Conservation (phyloP, 78 protist species). For the Anaeramoeba flamelloides region DNA sequence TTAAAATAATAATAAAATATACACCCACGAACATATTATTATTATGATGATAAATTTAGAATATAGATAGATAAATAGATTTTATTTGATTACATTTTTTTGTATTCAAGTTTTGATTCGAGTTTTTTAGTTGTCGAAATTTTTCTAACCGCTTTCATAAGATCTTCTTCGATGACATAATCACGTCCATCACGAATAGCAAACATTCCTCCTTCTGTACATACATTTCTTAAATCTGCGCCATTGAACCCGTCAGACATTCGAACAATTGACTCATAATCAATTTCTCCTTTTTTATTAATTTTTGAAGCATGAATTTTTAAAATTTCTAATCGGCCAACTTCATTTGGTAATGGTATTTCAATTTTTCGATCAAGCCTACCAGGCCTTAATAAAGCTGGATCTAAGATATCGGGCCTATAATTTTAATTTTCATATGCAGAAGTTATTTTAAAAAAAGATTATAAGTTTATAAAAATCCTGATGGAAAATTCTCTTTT, state of each 20-base stretch:
- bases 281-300: neutral
- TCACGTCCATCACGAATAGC: constrained; percentile 79
- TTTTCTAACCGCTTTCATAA: constrained; percentile 84
- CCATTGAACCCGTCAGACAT: constrained; percentile 68
- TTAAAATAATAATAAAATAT: too few species aligned
- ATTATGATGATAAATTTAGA: too few species aligned
- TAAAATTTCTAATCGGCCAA: constrained; percentile 11
- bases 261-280: constrained; percentile 15
- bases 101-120: too few species aligned
- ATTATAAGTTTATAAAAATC: too few species aligned
- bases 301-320: constrained; percentile 16
- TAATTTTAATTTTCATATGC: too few species aligned
- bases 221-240: constrained; percentile 62
- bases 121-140: neutral
- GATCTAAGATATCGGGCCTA: constrained; percentile 95
- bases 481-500: too few species aligned
- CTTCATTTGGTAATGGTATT: constrained; percentile 7
- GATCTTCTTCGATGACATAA: constrained; percentile 78
- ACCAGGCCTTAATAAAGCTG: constrained; percentile 89
- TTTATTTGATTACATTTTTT: too few species aligned
- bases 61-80: too few species aligned
- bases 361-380: constrained; percentile 68
- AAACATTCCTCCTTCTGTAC: constrained; percentile 49
- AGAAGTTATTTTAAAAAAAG: too few species aligned
- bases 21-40: too few species aligned